These are phyloP conservation scores for Plantago elongata DNA, from an alignment of 257 asterid genomes.

Conservation along the genomic window DNA sequence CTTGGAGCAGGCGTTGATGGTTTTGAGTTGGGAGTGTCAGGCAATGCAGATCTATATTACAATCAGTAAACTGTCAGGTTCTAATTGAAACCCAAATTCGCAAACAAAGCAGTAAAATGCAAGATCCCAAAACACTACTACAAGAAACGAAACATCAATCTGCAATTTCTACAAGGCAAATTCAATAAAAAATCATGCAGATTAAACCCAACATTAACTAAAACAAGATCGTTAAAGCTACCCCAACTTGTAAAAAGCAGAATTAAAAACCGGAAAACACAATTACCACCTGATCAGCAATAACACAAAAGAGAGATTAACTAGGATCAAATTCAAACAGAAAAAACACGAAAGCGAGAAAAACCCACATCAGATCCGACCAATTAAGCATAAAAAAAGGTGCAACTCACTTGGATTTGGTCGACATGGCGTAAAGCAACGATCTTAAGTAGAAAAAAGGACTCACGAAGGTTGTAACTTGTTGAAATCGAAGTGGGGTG, in stretches of 20 bases:
- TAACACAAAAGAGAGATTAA: conserved; percentile 8
- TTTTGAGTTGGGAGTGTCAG: conserved; percentile 62
- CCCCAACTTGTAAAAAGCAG: too few relatives aligned
- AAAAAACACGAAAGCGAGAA: conserved; percentile 26
- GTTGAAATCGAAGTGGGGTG: conserved; percentile 9
- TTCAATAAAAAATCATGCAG: neutral
- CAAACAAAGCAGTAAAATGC: conserved; percentile 13
- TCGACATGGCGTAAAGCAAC: conserved; percentile 44
- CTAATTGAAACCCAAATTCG: conserved; percentile 13
- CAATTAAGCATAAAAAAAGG: neutral
- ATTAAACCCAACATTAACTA: conserved; percentile 8
- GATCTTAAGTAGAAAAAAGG: neutral
- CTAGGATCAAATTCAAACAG: conserved; percentile 5
- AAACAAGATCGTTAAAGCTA: too few relatives aligned
- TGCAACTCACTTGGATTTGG: conserved; percentile 67
- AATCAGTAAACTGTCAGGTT: conserved; percentile 4
- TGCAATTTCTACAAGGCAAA: neutral
- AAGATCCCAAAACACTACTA: conserved; percentile 16
- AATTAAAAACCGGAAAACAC: too few relatives aligned
- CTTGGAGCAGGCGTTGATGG: conserved; percentile 53
- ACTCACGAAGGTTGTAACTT: conserved; percentile 5
- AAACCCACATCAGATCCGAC: conserved; percentile 37
- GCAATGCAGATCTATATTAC: conserved; percentile 49
- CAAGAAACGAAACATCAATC: neutral
- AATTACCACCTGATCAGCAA: conserved; percentile 5